phyloP scores from a whole-genome alignment of 2,329 filamentous ascomycete species.

The Colletotrichum abscissum region DNA sequence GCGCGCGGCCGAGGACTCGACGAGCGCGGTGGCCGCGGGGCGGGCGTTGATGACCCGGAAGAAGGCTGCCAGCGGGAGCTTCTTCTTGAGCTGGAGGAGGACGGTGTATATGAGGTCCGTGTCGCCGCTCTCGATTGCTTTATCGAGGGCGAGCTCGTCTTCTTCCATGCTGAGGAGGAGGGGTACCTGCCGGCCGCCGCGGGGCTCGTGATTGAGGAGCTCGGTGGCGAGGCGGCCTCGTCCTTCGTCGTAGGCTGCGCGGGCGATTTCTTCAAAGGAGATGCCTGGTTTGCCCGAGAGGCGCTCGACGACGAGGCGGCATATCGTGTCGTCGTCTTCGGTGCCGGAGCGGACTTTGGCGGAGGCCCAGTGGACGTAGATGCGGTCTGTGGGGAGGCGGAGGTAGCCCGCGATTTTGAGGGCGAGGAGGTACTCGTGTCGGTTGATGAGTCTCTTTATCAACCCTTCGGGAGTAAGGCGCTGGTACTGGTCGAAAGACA shows the following conservation, averaged over 20 bases:
- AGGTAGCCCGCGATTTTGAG: slow-evolving; percentile 90
- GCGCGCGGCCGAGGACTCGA: slow-evolving; percentile 81
- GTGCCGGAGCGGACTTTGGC: slow-evolving; percentile 89
- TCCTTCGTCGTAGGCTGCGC: slow-evolving; percentile 94
- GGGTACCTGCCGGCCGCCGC: slow-evolving; percentile 95
- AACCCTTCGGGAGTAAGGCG: slow-evolving; percentile 89
- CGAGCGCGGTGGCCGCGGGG: slow-evolving; percentile 86
- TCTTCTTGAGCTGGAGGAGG: slow-evolving; percentile 87
- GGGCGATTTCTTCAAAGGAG: slow-evolving; percentile 94
- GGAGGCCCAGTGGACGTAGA: slow-evolving; percentile 97
- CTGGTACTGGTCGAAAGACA: slow-evolving; percentile 95
- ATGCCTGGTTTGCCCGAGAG: slow-evolving; percentile 90
- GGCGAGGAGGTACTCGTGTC: slow-evolving; percentile 91
- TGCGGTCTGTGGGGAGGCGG: slow-evolving; percentile 84
- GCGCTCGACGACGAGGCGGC: slow-evolving; percentile 85
- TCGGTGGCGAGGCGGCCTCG: slow-evolving; percentile 89
- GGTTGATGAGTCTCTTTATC: slow-evolving; percentile 86
- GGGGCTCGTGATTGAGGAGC: slow-evolving; percentile 91
- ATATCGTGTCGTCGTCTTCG: slow-evolving; percentile 90
- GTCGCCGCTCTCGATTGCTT: slow-evolving; percentile 95
- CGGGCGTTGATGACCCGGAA: slow-evolving; percentile 91
- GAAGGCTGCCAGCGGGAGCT: slow-evolving; percentile 89
- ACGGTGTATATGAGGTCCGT: slow-evolving; percentile 94
- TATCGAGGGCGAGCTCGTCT: slow-evolving; percentile 93
- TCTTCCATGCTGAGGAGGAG: slow-evolving; percentile 95